Evolutionary conservation across 2,329 filamentous ascomycete genomes (phyloP).

Genomic region (Penicillium glabrum): DNA sequence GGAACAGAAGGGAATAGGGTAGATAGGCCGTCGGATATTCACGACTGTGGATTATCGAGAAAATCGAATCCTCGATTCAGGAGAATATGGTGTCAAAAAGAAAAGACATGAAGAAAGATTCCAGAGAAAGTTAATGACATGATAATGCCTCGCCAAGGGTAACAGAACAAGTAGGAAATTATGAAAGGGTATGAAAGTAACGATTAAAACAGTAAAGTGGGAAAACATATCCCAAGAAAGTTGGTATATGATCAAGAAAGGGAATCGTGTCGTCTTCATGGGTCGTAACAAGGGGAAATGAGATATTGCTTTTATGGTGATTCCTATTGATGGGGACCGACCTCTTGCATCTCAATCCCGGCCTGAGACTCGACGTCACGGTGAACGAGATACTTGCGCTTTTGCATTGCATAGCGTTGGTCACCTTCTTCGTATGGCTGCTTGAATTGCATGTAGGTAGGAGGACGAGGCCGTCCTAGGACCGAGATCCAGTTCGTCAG

Average conservation of each 20-base stretch:
- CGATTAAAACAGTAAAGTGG: slow-evolving; percentile 21
- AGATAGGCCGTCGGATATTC: not conserved
- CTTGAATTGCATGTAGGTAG: slow-evolving; percentile 90
- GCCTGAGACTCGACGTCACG: slow-evolving; percentile 53
- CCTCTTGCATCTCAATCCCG: slow-evolving; percentile 72
- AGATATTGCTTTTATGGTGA: slow-evolving; percentile 4
- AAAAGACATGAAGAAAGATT: slow-evolving; percentile 14
- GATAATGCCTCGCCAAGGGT: slow-evolving; percentile 3
- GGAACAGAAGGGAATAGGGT: not conserved
- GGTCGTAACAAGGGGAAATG: slow-evolving; percentile 15
- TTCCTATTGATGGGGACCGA: slow-evolving; percentile 35
- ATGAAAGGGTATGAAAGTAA: slow-evolving; percentile 14
- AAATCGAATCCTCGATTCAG: not conserved
- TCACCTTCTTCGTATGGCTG: slow-evolving; percentile 73
- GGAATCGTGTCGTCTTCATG: slow-evolving; percentile 22
- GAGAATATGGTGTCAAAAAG: slow-evolving; percentile 4
- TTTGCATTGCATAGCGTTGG: slow-evolving; percentile 70
- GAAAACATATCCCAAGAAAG: not conserved
- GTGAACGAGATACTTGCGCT: slow-evolving; percentile 49
- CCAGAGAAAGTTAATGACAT: slow-evolving; percentile 17
- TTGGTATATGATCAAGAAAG: slow-evolving; percentile 7
- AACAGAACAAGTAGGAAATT: slow-evolving; percentile 5
- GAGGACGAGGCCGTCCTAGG: slow-evolving; percentile 77
- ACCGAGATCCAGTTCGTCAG: slow-evolving; percentile 80
- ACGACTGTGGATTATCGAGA: not conserved